Conservation (phyloP, 805 yeast species). For the Sugiyamaella chiloensis region DNA sequence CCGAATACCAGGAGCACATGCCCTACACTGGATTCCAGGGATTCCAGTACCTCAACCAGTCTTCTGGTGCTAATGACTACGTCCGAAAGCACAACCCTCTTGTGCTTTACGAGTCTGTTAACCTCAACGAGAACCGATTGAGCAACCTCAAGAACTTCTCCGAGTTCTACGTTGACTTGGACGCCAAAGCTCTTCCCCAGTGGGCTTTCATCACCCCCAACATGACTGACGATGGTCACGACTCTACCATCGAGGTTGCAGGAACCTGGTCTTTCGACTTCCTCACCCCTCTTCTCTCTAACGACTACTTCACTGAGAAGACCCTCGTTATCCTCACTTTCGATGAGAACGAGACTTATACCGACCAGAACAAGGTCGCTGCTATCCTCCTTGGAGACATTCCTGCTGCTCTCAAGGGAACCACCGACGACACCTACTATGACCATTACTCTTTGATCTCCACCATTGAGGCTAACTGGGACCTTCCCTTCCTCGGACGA, state of each 20-base stretch:
- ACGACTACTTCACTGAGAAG: conserved; percentile 46
- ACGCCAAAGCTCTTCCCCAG: conserved; percentile 45
- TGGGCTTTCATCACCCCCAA: conserved; percentile 54
- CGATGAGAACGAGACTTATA: conserved; percentile 44
- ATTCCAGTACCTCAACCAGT: conserved; percentile 44
- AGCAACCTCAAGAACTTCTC: conserved; percentile 48
- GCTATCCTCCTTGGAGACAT: conserved; percentile 44
- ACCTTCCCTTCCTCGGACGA: conserved; percentile 48
- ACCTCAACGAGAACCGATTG: conserved; percentile 36
- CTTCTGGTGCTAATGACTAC: conserved; percentile 44
- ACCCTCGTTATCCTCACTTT: conserved; percentile 48
- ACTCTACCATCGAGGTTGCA: conserved; percentile 44
- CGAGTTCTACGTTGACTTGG: conserved; percentile 41
- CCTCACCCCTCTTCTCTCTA: conserved; percentile 43
- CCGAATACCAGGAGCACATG: conserved; percentile 51
- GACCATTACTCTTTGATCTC: conserved; percentile 51
- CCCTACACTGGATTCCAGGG: conserved; percentile 54
- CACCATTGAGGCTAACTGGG: conserved; percentile 50
- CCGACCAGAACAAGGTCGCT: conserved; percentile 44
- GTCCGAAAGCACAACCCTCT: conserved; percentile 54
- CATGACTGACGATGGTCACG: conserved; percentile 53
- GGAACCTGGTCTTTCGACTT: conserved; percentile 46
- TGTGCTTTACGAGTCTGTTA: conserved; percentile 41
- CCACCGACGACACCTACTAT: conserved; percentile 47
- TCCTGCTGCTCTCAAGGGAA: conserved; percentile 41